Conservation (phyloP, 371 early-diverging fungal species). For the Mucor circinelloides region DNA sequence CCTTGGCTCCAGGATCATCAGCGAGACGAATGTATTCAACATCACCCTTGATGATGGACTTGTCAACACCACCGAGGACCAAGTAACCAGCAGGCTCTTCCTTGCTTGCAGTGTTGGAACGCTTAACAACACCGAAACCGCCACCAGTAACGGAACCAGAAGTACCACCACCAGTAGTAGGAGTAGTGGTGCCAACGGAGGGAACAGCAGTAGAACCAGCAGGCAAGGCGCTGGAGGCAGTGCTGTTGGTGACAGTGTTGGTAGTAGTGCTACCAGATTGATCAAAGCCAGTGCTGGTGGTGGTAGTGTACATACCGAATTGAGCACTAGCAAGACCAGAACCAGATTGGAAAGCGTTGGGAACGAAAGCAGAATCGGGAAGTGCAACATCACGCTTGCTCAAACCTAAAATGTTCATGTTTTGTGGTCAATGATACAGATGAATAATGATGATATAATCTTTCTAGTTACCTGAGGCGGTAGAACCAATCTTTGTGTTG, state of each 20-base stretch:
- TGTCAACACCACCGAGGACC: conserved; percentile 45
- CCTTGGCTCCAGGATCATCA: conserved; percentile 21
- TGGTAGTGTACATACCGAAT: conserved; percentile 45
- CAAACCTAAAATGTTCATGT: conserved; percentile 15
- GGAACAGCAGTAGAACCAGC: conserved; percentile 4
- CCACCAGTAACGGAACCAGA: conserved; percentile 25
- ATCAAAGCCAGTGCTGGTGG: conserved; percentile 24
- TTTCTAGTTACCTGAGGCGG: conserved; percentile 12
- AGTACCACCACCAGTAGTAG: conserved; percentile 1
- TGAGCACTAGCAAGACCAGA: conserved; percentile 40
- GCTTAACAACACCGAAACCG: conserved; percentile 36
- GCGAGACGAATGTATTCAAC: conserved; percentile 40
- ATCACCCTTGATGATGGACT: conserved; percentile 36
- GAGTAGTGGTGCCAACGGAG: neutral
- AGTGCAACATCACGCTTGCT: conserved; percentile 29
- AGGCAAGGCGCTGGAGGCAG: neutral
- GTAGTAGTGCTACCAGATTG: conserved; percentile 17
- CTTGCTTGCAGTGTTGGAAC: conserved; percentile 13
- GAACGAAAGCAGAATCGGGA: conserved; percentile 38
- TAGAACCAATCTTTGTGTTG: conserved; percentile 21
- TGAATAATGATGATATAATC: neutral
- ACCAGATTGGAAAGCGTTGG: conserved; percentile 44
- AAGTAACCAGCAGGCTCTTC: conserved; percentile 43
- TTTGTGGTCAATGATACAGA: neutral
- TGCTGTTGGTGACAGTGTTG: neutral